These are phyloP conservation scores for Trichosporon faecale DNA, from an alignment of 1,284 basidiomycete species.

Conservation along the genomic window DNA sequence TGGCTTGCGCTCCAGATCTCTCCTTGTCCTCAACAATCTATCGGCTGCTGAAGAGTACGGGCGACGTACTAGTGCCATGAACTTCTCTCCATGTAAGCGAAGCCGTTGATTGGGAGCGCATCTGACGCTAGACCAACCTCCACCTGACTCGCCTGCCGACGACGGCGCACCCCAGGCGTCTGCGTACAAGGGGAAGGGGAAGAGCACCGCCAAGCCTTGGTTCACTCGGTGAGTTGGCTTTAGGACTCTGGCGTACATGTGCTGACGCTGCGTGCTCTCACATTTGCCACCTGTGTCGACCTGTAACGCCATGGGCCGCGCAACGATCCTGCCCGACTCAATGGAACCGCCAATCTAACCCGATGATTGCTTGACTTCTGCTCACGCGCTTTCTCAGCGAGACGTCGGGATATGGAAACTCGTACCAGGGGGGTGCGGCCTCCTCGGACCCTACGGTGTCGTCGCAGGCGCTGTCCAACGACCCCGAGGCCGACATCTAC, in stretches of 20 bases:
- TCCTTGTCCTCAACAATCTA: background rate
- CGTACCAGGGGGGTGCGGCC: slow-evolving; percentile 65
- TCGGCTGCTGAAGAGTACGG: background rate
- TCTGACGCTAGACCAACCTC: slow-evolving; percentile 45
- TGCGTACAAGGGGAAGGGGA: slow-evolving; percentile 34
- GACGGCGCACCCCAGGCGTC: slow-evolving; percentile 30
- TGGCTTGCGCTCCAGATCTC: background rate
- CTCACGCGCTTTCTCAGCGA: slow-evolving; percentile 30
- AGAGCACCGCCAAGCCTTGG: slow-evolving; percentile 57
- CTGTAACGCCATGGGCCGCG: background rate
- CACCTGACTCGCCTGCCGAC: slow-evolving; percentile 46
- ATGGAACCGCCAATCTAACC: too few species aligned
- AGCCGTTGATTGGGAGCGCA: background rate
- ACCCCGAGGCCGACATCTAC: slow-evolving; percentile 39
- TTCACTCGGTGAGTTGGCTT: slow-evolving; percentile 55
- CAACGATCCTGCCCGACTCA: too few species aligned
- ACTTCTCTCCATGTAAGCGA: slow-evolving; percentile 34
- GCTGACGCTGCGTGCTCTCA: background rate
- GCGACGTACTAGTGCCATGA: slow-evolving; percentile 17
- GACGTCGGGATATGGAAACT: slow-evolving; percentile 39
- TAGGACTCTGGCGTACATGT: background rate
- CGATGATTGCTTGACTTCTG: background rate
- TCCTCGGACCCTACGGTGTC: slow-evolving; percentile 42
- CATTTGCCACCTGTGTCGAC: background rate
- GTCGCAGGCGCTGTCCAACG: slow-evolving; percentile 43